These are phyloP conservation scores for Penstemon newberryi DNA, from an alignment of 257 asterid genomes.

Conservation along the genomic window DNA sequence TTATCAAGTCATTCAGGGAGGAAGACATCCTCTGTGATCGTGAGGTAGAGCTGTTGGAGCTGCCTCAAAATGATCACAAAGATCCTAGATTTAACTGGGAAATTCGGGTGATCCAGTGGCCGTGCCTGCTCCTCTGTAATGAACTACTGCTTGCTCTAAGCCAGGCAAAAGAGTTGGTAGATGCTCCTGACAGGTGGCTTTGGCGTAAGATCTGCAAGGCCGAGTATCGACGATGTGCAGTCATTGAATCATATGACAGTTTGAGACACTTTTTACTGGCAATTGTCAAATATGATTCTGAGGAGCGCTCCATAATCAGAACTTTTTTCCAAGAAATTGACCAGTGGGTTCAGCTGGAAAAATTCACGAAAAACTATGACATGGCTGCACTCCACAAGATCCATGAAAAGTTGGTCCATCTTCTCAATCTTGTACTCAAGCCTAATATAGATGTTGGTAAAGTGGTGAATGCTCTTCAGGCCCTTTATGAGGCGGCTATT, in stretches of 20 bases:
- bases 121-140: slow-evolving; percentile 91
- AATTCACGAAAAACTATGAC: slow-evolving; percentile 76
- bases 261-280: slow-evolving; percentile 69
- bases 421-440: slow-evolving; percentile 64
- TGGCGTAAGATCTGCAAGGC: slow-evolving; percentile 86
- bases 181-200: slow-evolving; percentile 98
- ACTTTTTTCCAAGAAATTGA: slow-evolving; percentile 87
- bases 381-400: slow-evolving; percentile 63
- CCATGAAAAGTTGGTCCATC: slow-evolving; percentile 76
- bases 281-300: slow-evolving; percentile 66
- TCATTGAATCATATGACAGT: slow-evolving; percentile 87
- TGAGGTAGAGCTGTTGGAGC: slow-evolving; percentile 92
- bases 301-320: slow-evolving; percentile 80
- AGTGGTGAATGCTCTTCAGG: slow-evolving; percentile 93
- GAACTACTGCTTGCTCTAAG: slow-evolving; percentile 92
- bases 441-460: slow-evolving; percentile 64
- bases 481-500: slow-evolving; percentile 90
- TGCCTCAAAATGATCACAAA: slow-evolving; percentile 69
- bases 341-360: slow-evolving; percentile 73
- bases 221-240: slow-evolving; percentile 94
- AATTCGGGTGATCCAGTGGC: slow-evolving; percentile 95
- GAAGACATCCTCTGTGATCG: slow-evolving; percentile 86
- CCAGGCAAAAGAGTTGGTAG: slow-evolving; percentile 93
- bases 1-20: slow-evolving; percentile 82
- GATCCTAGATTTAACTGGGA: slow-evolving; percentile 71